Evolutionary conservation across 331 rosid genomes (phyloP).

Genomic region (Pyracantha coccinea): DNA sequence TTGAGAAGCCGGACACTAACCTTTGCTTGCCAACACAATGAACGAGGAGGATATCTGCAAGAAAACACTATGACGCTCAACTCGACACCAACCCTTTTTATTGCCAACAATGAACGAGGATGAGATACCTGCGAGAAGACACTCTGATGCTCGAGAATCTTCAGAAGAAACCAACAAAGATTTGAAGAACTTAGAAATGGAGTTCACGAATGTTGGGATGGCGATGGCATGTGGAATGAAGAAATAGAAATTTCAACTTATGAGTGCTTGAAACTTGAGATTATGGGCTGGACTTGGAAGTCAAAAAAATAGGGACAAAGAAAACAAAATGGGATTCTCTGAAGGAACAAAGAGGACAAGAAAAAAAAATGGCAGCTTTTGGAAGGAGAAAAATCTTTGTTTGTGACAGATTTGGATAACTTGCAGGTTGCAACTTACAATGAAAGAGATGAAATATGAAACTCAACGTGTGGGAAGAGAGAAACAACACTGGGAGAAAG

Average conservation of each 20-base stretch:
- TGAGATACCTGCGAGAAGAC: neutral
- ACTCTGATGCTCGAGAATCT: neutral
- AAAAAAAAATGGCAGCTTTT: constrained; percentile 10
- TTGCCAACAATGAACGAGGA: neutral
- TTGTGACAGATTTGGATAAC: constrained; percentile 2
- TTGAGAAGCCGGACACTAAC: neutral
- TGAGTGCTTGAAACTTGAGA: constrained; percentile 15
- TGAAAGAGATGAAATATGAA: neutral
- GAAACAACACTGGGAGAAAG: neutral
- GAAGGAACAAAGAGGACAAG: constrained; percentile 6
- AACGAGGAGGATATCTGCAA: neutral
- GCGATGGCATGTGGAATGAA: neutral
- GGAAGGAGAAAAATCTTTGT: neutral
- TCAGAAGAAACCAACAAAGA: neutral
- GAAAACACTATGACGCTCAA: neutral
- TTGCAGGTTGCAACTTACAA: neutral
- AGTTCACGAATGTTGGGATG: neutral
- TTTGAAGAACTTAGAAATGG: neutral
- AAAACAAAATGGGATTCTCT: neutral
- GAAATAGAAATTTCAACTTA: constrained; percentile 6
- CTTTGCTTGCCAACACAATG: neutral
- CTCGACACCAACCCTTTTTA: neutral
- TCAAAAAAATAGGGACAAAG: constrained; percentile 22
- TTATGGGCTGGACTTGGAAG: constrained; percentile 19
- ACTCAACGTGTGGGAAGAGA: neutral